A percentile compares a stretch with the other conserved stretches of the same genome.
Conservation (phyloP, 2,329 filamentous ascomycete genomes). For the Trichoderma koningii region DNA sequence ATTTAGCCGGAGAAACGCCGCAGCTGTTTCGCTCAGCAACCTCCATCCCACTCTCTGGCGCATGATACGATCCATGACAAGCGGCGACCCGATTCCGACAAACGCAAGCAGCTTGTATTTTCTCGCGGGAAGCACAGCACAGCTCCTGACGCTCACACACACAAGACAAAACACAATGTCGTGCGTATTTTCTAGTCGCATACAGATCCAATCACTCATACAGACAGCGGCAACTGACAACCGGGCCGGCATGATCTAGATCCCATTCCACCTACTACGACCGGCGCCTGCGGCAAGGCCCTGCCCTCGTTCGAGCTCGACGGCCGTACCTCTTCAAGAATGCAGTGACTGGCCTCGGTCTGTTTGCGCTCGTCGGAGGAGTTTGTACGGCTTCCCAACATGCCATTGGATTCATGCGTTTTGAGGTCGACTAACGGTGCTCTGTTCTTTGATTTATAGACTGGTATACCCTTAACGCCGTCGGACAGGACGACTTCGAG, state of each 20-base stretch:
- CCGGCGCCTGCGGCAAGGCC: slow-evolving; percentile 78
- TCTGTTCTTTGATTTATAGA: slow-evolving; percentile 42
- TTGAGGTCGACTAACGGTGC: background rate
- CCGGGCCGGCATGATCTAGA: background rate
- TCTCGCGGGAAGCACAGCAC: background rate
- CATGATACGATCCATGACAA: slow-evolving; percentile 5
- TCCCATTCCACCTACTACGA: slow-evolving; percentile 81
- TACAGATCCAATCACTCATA: background rate
- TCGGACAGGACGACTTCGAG: slow-evolving; percentile 95
- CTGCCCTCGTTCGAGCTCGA: slow-evolving; percentile 86
- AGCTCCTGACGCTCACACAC: background rate
- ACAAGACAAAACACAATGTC: background rate
- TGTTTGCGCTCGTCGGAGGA: slow-evolving; percentile 74
- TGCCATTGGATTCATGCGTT: background rate
- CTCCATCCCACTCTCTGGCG: slow-evolving; percentile 27
- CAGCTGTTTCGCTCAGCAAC: slow-evolving; percentile 29
- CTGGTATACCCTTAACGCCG: slow-evolving; percentile 70
- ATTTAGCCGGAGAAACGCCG: slow-evolving; percentile 35
- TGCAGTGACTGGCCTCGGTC: slow-evolving; percentile 72
- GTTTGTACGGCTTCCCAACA: slow-evolving; percentile 68
- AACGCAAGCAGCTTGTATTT: background rate
- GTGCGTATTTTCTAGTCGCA: background rate
- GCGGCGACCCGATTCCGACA: background rate
- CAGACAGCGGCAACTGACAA: background rate
- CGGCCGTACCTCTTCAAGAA: slow-evolving; percentile 93